Conservation (phyloP, 306 rosid species). For the Quercus cerris region DNA sequence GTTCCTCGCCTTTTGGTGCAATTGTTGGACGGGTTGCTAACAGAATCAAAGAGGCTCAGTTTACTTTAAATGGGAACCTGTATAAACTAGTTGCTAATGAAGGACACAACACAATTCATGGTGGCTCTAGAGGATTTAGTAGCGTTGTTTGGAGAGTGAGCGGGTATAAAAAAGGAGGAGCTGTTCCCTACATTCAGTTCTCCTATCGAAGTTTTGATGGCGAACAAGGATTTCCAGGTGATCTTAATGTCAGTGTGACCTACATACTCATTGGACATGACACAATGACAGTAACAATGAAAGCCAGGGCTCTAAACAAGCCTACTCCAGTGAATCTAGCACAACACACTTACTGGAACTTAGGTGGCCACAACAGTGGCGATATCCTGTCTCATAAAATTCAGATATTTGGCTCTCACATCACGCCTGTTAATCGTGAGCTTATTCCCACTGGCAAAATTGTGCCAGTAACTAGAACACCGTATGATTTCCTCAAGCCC, state of each 20-base stretch:
- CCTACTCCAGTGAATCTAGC: conserved; percentile 79
- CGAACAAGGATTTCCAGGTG: conserved; percentile 92
- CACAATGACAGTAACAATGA: conserved; percentile 44
- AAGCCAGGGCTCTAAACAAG: conserved; percentile 73
- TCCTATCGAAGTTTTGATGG: conserved; percentile 68
- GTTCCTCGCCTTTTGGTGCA: conserved; percentile 39
- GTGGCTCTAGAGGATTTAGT: conserved; percentile 77
- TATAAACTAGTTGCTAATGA: conserved; percentile 69
- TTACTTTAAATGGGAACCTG: conserved; percentile 49
- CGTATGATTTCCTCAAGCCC: conserved; percentile 76
- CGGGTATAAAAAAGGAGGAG: conserved; percentile 39
- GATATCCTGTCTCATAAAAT: conserved; percentile 48
- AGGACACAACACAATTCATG: conserved; percentile 72
- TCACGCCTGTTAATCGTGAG: conserved; percentile 48
- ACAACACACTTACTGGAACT: conserved; percentile 79
- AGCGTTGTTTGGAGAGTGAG: conserved; percentile 68
- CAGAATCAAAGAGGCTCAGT: conserved; percentile 76
- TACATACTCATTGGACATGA: conserved; percentile 45
- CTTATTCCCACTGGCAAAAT: conserved; percentile 74
- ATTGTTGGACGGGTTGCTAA: conserved; percentile 82
- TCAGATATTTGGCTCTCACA: conserved; percentile 64
- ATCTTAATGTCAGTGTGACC: conserved; percentile 50
- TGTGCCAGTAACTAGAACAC: conserved; percentile 51
- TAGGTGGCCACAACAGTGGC: conserved; percentile 74
- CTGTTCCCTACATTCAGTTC: conserved; percentile 53